Evolutionary conservation across 306 rosid species (phyloP), one percentile per base, ranked within the genome.

Genomic region (Vigna hirtella): DNA sequence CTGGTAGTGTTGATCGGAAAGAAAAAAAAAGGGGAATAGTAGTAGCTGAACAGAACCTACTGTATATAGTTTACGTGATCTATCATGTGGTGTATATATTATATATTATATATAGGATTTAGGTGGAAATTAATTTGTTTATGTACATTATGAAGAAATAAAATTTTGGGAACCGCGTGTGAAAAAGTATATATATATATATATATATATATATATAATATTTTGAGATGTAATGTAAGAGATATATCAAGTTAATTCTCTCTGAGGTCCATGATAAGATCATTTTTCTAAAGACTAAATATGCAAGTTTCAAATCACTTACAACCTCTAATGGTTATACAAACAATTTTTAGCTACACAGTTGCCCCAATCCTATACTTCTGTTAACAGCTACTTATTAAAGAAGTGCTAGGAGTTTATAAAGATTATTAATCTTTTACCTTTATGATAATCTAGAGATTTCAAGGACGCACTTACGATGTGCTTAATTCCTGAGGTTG

Each of bases 391-490:
- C 67, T 74, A 48, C 50, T 53, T 52, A 77, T 12, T 49, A 42
- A 58, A 70, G 59, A 56, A 55, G 76, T 32, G 28, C 12, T 50
- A 28, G 59, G 67, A 11, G 32, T 73, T 72, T 74, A 51, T 50
- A 45, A 85, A 58, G 76, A 71, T 34, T n/a, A 81, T 26, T 69
- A 61, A 66, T 47, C 15, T 66, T 66, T 40, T 75, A 65, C 62
- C 70, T 63, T 79, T 70, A 72, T 80, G 38, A 76, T 71, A 8
- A 58, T 55, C n/a, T 84, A 93, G 98, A 93, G 96, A 85, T 91
- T 89, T 80, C 97, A 93, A 88, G 98, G 98, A 63, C 91, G 91
- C 20, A 15, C 82, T 20, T 93, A 93, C 67, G 98, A 89, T 75
- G 59, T 88, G 76, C 96, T 93, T 73, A 86, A 89, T 76, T 76